A percentile compares a stretch with the other conserved stretches of the same genome.
Conservation (phyloP, 768 basidiomycete genomes). For the Serendipita vermifera region DNA sequence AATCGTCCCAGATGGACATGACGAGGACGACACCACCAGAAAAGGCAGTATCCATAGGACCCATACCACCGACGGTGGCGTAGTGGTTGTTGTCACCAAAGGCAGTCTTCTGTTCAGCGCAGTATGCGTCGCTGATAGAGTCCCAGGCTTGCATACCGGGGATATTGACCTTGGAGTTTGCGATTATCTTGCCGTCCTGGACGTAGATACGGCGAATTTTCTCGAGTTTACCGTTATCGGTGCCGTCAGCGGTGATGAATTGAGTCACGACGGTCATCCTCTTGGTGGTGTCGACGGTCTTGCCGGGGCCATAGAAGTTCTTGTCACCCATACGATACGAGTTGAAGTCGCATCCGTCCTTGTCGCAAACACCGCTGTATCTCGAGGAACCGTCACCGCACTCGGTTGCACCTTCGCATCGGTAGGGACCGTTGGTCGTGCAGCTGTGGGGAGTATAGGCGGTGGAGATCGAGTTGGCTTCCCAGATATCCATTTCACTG, state of each 20-base stretch:
- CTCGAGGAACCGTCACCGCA: conserved; percentile 29
- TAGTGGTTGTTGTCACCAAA: conserved; percentile 36
- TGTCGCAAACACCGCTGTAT: conserved; percentile 37
- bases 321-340: conserved; percentile 41
- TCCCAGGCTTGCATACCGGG: conserved; percentile 31
- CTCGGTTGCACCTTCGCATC: conserved; percentile 32
- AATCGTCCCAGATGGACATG: conserved; percentile 42
- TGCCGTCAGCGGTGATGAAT: conserved; percentile 37
- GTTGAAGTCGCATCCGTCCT: conserved; percentile 51
- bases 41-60: conserved; percentile 25
- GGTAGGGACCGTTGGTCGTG: conserved; percentile 27
- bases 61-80: conserved; percentile 30
- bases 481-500: conserved; percentile 49
- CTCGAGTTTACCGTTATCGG: conserved; percentile 33
- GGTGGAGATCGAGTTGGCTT: conserved; percentile 39
- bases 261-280: conserved; percentile 48
- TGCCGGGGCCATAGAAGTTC: conserved; percentile 36
- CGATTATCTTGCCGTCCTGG: conserved; percentile 39
- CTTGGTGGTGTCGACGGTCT: conserved; percentile 37
- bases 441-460: conserved; percentile 44
- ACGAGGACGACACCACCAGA: conserved; percentile 36
- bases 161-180: conserved; percentile 37
- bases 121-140: conserved; percentile 39
- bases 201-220: conserved; percentile 46
- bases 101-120: conserved; percentile 32